Percentiles rank a stretch among this genome's conserved stretches.
Evolutionary conservation across 140 eudicot species (phyloP).

Genomic region (Erigeron philadelphicus): DNA sequence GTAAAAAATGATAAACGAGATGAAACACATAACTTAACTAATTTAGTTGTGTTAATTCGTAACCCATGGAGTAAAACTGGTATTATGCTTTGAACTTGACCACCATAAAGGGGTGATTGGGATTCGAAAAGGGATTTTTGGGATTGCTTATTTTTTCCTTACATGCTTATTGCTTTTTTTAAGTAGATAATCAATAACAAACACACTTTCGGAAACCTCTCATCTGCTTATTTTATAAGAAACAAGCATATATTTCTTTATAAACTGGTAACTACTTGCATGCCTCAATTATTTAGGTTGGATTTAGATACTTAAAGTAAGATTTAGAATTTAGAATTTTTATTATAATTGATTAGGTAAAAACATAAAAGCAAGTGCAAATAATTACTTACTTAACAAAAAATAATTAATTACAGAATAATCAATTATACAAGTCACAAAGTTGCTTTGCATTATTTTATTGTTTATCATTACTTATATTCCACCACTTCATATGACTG

Average conservation of each 20-base stretch:
- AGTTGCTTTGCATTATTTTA: slow-evolving; percentile 17
- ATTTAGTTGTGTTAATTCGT: background rate
- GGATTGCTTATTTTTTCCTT: too few species aligned
- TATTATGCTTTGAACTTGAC: too few species aligned
- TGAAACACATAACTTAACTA: slow-evolving; percentile 16
- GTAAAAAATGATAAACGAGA: slow-evolving; percentile 3
- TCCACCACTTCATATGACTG: slow-evolving; percentile 26
- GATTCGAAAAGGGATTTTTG: too few species aligned
- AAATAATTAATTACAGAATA: slow-evolving; percentile 13
- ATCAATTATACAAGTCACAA: background rate
- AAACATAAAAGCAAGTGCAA: background rate
- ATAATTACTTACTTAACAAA: slow-evolving; percentile 4
- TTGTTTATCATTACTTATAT: slow-evolving; percentile 18
- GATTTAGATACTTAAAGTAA: background rate
- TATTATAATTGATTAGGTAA: background rate
- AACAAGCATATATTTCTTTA: too few species aligned
- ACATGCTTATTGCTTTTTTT: too few species aligned
- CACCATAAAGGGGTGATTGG: too few species aligned
- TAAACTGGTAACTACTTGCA: too few species aligned
- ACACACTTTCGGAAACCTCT: background rate
- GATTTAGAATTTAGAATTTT: background rate
- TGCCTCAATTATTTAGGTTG: background rate
- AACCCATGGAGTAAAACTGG: slow-evolving; percentile 7
- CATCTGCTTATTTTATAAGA: background rate
- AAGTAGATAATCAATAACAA: background rate